Percentiles rank a stretch among this genome's conserved stretches.
These are phyloP conservation scores for Ilex paraguariensis DNA, from an alignment of 305 asterid species.

Conservation along the genomic window DNA sequence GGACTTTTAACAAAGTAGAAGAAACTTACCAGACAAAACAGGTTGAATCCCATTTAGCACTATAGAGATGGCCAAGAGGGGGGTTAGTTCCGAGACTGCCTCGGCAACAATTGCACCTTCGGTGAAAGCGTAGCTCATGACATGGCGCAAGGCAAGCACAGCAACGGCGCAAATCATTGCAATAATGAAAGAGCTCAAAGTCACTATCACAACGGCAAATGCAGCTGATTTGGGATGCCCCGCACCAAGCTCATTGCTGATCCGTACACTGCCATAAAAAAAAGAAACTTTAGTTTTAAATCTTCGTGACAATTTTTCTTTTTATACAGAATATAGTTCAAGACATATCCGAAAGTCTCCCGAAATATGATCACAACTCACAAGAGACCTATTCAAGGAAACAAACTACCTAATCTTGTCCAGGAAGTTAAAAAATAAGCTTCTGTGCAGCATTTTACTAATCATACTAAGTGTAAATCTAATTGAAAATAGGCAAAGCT, in stretches of 20 bases:
- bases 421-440: too few species aligned
- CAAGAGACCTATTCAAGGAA: too few species aligned
- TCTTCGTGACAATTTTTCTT: too few species aligned
- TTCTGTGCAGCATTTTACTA: too few species aligned
- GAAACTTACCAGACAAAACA: not conserved
- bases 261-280: conserved; percentile 37
- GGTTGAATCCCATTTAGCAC: not conserved
- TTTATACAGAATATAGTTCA: too few species aligned
- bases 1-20: not conserved
- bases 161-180: conserved; percentile 26
- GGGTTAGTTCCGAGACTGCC: not conserved
- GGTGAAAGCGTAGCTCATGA: not conserved
- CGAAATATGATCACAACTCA: too few species aligned
- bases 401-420: too few species aligned
- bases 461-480: too few species aligned
- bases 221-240: conserved; percentile 81
- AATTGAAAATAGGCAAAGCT: too few species aligned
- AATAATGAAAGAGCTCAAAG: conserved; percentile 30
- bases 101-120: not conserved
- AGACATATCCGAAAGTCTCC: too few species aligned
- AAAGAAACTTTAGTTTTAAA: too few species aligned
- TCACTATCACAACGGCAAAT: conserved; percentile 53
- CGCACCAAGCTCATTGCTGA: conserved; percentile 79
- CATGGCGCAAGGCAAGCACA: conserved; percentile 24
- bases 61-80: not conserved